phyloP scores from a whole-genome alignment of 306 rosid genomes.

The Elaeagnus macrophylla region DNA sequence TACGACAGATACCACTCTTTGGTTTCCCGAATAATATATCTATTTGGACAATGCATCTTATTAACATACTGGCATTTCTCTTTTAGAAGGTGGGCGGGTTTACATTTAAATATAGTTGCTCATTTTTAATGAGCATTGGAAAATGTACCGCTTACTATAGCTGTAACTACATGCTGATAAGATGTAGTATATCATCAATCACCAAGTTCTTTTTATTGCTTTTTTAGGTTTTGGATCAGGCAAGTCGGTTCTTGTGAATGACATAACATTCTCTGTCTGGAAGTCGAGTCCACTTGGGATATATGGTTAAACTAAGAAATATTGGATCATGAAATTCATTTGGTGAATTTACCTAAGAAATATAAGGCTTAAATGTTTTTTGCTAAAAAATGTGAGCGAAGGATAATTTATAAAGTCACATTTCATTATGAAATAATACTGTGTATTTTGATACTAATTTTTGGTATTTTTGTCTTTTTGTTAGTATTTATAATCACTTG shows the following conservation, averaged over 20 bases:
- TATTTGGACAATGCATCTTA: no score
- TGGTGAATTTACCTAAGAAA: no score
- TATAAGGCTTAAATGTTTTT: no score
- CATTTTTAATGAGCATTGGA: conserved; percentile 1
- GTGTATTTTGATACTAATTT: no score
- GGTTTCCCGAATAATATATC: not conserved
- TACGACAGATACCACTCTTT: not conserved
- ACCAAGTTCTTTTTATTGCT: not conserved
- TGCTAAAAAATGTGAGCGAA: no score
- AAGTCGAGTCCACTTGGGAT: not conserved
- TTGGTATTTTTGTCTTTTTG: no score
- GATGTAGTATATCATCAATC: not conserved
- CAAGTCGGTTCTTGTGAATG: not conserved
- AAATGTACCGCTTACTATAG: conserved; percentile 2
- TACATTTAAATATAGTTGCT: not conserved
- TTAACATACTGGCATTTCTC: not conserved
- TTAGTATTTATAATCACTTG: no score
- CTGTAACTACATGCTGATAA: not conserved
- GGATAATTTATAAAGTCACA: no score
- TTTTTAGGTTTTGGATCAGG: not conserved
- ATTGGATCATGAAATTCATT: no score
- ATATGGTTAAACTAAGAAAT: no score
- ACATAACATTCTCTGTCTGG: not conserved
- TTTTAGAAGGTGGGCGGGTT: not conserved
- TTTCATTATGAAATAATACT: no score